Evolutionary conservation across 1,284 basidiomycete genomes (phyloP).

Genomic region (Ceratobasidium sp.): DNA sequence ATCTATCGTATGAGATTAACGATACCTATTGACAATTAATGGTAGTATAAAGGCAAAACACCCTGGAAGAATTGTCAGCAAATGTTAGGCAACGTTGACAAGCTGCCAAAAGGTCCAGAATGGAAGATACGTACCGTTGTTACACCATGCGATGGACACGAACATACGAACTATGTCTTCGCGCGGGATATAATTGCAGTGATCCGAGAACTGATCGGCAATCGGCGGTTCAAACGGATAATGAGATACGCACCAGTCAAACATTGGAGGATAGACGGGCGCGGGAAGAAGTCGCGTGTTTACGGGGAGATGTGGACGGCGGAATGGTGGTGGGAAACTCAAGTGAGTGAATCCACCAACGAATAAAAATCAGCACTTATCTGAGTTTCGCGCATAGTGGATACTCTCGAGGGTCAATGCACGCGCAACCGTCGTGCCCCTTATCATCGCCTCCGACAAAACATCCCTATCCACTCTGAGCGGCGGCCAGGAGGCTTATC

Average conservation of each 20-base stretch:
- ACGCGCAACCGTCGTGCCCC: not conserved
- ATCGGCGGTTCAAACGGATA: not conserved
- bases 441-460: constrained; percentile 8
- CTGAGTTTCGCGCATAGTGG: too few species aligned
- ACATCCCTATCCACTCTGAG: not conserved
- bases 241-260: not conserved
- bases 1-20: not conserved
- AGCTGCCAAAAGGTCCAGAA: constrained; percentile 50
- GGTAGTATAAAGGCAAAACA: not conserved
- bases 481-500: not conserved
- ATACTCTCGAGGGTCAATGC: too few species aligned
- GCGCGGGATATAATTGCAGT: constrained; percentile 56
- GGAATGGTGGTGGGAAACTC: constrained; percentile 47
- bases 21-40: not conserved
- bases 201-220: constrained; percentile 53
- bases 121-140: constrained; percentile 49
- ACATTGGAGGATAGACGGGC: not conserved
- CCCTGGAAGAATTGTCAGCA: constrained; percentile 47
- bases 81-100: constrained; percentile 51
- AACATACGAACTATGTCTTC: constrained; percentile 52
- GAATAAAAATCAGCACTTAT: too few species aligned
- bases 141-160: not conserved
- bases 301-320: constrained; percentile 44
- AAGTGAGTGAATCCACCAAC: too few species aligned
- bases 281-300: not conserved